Base-by-base conservation (phyloP, 1,284 basidiomycete genomes). In the Phellinidium pouzarii region DNA sequence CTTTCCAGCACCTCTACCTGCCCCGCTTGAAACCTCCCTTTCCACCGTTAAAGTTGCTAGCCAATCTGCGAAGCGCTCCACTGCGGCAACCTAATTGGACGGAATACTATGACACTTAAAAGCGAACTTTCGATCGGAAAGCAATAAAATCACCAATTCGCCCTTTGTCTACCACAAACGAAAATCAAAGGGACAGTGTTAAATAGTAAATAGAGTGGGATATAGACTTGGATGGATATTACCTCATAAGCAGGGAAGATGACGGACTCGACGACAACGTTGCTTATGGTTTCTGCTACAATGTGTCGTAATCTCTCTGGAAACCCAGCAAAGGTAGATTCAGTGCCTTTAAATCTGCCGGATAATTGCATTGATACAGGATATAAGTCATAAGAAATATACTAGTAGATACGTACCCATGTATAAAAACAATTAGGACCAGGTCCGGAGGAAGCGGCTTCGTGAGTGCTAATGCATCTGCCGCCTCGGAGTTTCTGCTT, bases 211-310 rank as follows among this genome's bases (percentile, higher is more conserved):
- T 25, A 23, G 31, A 34, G 3, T 34, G 7, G 14, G 6, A 14
- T 6, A 23, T 12, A 14, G 6, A 5, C 12, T 19, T 26, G 40
- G 74, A 60, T n/a, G n/a, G n/a, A n/a, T n/a, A n/a, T n/a, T 54
- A 88, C 91, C 74, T 96, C 90, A 62, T 96, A 97, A 2, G 83
- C 85, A 25, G 94, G 94, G 65, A 96, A 97, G 4, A 93, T 75
- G 11, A 85, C 68, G 48, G 81, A 87, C 64, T 93, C 84, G 6
- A 91, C 83, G 17, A 65, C 63, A 1, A 82, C 67, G 51, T 77
- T 67, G 4, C 66, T 62, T 17, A 83, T 68, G 0, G 77, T 79
- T 59, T 84, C 77, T 1, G 77, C 67, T 3, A 96, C 72, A 36
- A 94, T 71, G 63, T 94, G 88, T 45, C 80, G 77, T 22, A 97